Evolutionary conservation across 1,139 yeast genomes (phyloP).

Genomic region (Pichia sp.): DNA sequence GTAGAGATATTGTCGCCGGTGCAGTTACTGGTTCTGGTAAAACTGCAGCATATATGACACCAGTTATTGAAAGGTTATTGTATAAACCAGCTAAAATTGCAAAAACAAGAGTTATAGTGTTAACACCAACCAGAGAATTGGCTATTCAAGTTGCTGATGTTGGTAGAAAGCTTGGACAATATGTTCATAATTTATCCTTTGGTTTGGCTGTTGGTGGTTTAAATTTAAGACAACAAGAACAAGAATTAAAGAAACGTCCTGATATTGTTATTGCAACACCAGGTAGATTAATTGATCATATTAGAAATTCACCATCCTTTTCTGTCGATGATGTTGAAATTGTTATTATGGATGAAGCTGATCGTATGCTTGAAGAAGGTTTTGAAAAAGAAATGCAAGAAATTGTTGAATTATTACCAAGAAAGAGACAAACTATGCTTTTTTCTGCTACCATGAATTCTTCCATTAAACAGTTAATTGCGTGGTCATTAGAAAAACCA

Average conservation of each 20-base stretch:
- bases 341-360: slow-evolving; percentile 94
- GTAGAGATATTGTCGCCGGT: slow-evolving; percentile 96
- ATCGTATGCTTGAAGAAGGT: slow-evolving; percentile 98
- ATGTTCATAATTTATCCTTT: slow-evolving; percentile 65
- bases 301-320: slow-evolving; percentile 90
- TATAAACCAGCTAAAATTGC: slow-evolving; percentile 83
- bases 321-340: slow-evolving; percentile 87
- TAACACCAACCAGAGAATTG: slow-evolving; percentile 95
- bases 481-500: slow-evolving; percentile 80
- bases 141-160: slow-evolving; percentile 95
- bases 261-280: slow-evolving; percentile 97
- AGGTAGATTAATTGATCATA: slow-evolving; percentile 94
- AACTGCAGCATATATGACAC: slow-evolving; percentile 96
- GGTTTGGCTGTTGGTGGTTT: slow-evolving; percentile 98
- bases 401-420: slow-evolving; percentile 77
- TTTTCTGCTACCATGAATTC: slow-evolving; percentile 98
- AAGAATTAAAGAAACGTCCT: slow-evolving; percentile 83
- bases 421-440: slow-evolving; percentile 84
- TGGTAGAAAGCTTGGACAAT: slow-evolving; percentile 76
- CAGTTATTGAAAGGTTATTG: slow-evolving; percentile 83
- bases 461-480: slow-evolving; percentile 78
- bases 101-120: slow-evolving; percentile 80
- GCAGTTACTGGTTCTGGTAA: slow-evolving; percentile 99
- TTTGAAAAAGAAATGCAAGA: slow-evolving; percentile 92
- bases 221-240: slow-evolving; percentile 90